phyloP scores from a whole-genome alignment of 352 stramenopile species.

The Globisporangium uncinulatum region DNA sequence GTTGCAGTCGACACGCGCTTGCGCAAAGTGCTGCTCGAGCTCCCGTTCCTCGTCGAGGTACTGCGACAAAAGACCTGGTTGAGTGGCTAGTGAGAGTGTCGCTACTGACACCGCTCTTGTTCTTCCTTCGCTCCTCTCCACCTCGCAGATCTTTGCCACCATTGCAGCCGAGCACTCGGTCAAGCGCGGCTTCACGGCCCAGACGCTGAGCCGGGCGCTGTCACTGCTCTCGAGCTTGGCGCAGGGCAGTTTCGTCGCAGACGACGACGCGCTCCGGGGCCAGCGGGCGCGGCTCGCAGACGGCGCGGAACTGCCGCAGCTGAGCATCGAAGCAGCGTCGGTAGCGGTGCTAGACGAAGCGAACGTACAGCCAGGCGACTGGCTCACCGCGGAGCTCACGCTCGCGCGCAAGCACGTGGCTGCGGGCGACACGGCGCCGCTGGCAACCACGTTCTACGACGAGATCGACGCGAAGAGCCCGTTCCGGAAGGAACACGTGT shows the following conservation, averaged over 20 bases:
- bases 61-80: too few species aligned
- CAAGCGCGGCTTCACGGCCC: slow-evolving; percentile 52
- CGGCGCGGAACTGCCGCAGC: slow-evolving; percentile 28
- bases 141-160: slow-evolving; percentile 42
- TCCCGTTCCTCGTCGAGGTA: slow-evolving; percentile 75
- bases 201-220: slow-evolving; percentile 50
- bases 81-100: too few species aligned
- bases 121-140: too few species aligned
- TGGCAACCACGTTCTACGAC: slow-evolving; percentile 66
- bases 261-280: slow-evolving; percentile 50
- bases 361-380: slow-evolving; percentile 71
- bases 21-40: slow-evolving; percentile 61
- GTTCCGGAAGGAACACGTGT: slow-evolving; percentile 74
- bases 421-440: slow-evolving; percentile 29
- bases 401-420: slow-evolving; percentile 47
- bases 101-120: background rate
- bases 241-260: slow-evolving; percentile 61
- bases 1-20: slow-evolving; percentile 52
- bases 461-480: slow-evolving; percentile 54
- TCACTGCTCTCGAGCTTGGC: slow-evolving; percentile 64
- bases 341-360: slow-evolving; percentile 58
- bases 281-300: slow-evolving; percentile 37
- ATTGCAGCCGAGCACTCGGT: slow-evolving; percentile 60
- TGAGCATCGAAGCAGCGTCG: slow-evolving; percentile 26
- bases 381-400: slow-evolving; percentile 60